Base-by-base conservation (phyloP, 768 basidiomycete genomes). In the Leucocoprinus birnbaumii region DNA sequence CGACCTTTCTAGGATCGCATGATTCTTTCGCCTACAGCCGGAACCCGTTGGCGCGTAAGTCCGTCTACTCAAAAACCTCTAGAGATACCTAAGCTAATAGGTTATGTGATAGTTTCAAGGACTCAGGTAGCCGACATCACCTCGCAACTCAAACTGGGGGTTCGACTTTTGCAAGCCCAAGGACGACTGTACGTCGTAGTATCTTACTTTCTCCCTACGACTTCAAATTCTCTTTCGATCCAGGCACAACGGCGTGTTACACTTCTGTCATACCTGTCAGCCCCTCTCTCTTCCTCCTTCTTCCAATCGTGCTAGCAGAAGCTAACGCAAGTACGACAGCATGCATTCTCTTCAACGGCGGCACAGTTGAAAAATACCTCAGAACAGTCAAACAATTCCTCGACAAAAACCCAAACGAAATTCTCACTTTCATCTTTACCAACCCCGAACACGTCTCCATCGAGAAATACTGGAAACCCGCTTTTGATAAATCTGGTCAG, bases 211-310 rank as follows among this genome's bases (percentile, higher is more conserved):
- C 27, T 51, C 6, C 40, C 22, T 18, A 37, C 13, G 5, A 19
- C 1, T 52, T 38, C 24, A 48, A 31, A 5, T 11, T 5, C 11
- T 22, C 14, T 26, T 44, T 18, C 50, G 11, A 4, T 9, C n/a
- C 18, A 66, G 62, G 65, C 62, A 62, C 42, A 58, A 73, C 27
- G 74, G 71, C 2, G 75, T 71, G 3, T 71, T 87, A 14, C 82
- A 83, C 60, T 83, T 87, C 61, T 89, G 86, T 64, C 86, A 87
- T 65, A 81, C 82, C 3, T 78, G 76, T 86, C 58, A 62, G 80
- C 71, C 2, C 46, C 53, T 22, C 18, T 13, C 41, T 22, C 25
- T 22, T 24, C 37, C 25, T 27, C 27, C 48, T 8, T n/a, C 31
- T 11, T 6, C 19, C 18, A 8, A 41, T n/a, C n/a, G 21, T 42